Evolutionary conservation across 768 basidiomycete genomes (phyloP).

Genomic region (Rhodotorula paludigena): DNA sequence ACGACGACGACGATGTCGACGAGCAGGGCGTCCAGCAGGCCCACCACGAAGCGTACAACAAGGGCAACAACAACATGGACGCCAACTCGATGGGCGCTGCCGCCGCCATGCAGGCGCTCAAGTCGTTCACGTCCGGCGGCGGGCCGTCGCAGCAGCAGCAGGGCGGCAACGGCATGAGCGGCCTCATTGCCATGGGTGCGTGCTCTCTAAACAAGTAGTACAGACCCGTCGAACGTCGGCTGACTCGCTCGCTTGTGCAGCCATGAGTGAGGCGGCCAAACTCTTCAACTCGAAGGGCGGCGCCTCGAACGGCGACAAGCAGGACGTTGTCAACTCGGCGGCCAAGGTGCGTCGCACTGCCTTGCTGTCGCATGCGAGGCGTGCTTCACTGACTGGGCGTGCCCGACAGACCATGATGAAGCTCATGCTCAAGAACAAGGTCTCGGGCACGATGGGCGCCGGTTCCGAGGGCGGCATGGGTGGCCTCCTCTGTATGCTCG

Average conservation of each 20-base stretch:
- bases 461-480: slow-evolving; percentile 11
- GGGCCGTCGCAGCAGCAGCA: background rate
- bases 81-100: slow-evolving; percentile 12
- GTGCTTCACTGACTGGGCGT: background rate
- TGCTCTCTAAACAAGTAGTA: too few relatives aligned
- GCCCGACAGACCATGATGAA: slow-evolving; percentile 29
- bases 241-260: background rate
- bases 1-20: slow-evolving; percentile 28
- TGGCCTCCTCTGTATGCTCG: background rate
- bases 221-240: background rate
- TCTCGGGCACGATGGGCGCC: background rate
- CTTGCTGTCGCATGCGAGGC: too few relatives aligned
- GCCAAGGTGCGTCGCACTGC: slow-evolving; percentile 5
- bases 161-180: slow-evolving; percentile 9
- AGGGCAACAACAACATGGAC: slow-evolving; percentile 12
- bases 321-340: slow-evolving; percentile 30
- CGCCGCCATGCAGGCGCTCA: slow-evolving; percentile 34
- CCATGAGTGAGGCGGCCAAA: slow-evolving; percentile 34
- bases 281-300: slow-evolving; percentile 34
- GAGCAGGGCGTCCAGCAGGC: slow-evolving; percentile 25
- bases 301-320: slow-evolving; percentile 7
- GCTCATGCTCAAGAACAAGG: slow-evolving; percentile 26
- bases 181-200: slow-evolving; percentile 29
- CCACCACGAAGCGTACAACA: slow-evolving; percentile 24
- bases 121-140: slow-evolving; percentile 6